A percentile compares a stretch with the other conserved stretches of the same genome.
Evolutionary conservation across 768 basidiomycete genomes (phyloP).

Genomic region (Arthromyces matolae): DNA sequence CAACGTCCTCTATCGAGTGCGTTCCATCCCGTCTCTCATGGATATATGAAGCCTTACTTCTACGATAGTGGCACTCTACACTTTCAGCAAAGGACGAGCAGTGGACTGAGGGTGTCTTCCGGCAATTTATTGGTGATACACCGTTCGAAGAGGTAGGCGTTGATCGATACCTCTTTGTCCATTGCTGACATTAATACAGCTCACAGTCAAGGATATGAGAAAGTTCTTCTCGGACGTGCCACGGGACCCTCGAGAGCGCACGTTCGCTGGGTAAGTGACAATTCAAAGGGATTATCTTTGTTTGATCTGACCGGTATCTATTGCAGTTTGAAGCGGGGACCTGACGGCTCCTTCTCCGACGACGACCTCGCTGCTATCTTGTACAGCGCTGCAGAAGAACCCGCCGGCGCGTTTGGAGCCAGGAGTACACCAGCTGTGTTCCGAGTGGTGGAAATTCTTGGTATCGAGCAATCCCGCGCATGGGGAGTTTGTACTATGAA

Average conservation of each 20-base stretch:
- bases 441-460: slow-evolving; percentile 52
- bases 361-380: slow-evolving; percentile 46
- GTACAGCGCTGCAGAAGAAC: slow-evolving; percentile 40
- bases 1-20: slow-evolving; percentile 43
- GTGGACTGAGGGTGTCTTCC: slow-evolving; percentile 50
- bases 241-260: slow-evolving; percentile 34
- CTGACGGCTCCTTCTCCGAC: slow-evolving; percentile 50
- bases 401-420: slow-evolving; percentile 47
- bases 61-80: slow-evolving; percentile 53
- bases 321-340: slow-evolving; percentile 40
- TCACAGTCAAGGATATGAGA: slow-evolving; percentile 24
- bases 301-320: not conserved
- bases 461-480: slow-evolving; percentile 46
- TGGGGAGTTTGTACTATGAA: slow-evolving; percentile 60
- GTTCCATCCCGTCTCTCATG: not conserved
- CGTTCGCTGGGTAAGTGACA: slow-evolving; percentile 40
- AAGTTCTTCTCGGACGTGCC: slow-evolving; percentile 17
- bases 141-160: slow-evolving; percentile 30
- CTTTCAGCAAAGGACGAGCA: slow-evolving; percentile 43
- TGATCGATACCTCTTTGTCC: not conserved
- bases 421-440: slow-evolving; percentile 44
- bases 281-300: not conserved
- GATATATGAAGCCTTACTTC: not conserved
- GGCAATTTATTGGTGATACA: slow-evolving; percentile 32
- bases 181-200: slow-evolving; percentile 1